phyloP scores from a whole-genome alignment of 495 filamentous ascomycete species.

The Aspergillus asperescens region DNA sequence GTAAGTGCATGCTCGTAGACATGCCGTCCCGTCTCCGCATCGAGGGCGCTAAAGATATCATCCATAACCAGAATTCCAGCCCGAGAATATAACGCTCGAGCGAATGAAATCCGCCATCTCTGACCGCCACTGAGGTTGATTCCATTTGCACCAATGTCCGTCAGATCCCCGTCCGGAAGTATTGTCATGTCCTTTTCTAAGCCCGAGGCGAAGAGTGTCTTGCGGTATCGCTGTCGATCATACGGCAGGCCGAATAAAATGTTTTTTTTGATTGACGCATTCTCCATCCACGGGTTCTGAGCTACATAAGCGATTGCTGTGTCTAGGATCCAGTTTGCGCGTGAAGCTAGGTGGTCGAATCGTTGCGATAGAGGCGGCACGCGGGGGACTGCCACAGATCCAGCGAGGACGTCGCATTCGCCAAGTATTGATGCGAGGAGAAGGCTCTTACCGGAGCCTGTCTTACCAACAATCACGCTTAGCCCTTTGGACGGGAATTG shows the following conservation, averaged over 20 bases:
- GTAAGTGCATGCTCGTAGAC: slow-evolving; percentile 68
- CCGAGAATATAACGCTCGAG: slow-evolving; percentile 70
- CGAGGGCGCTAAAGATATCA: slow-evolving; percentile 67
- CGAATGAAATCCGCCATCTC: slow-evolving; percentile 71
- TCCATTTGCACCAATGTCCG: slow-evolving; percentile 73
- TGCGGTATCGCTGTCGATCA: slow-evolving; percentile 57
- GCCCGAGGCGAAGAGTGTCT: slow-evolving; percentile 60
- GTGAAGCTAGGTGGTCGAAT: slow-evolving; percentile 52
- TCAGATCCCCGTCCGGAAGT: slow-evolving; percentile 64
- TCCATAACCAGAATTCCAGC: slow-evolving; percentile 72
- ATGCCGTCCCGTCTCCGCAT: slow-evolving; percentile 66
- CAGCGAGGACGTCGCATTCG: slow-evolving; percentile 47
- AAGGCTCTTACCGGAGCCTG: slow-evolving; percentile 57
- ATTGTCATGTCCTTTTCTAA: slow-evolving; percentile 67
- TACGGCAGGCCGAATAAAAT: slow-evolving; percentile 66
- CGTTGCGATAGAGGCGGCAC: slow-evolving; percentile 31
- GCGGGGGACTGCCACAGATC: slow-evolving; percentile 43
- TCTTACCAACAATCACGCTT: slow-evolving; percentile 51
- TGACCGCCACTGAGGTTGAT: slow-evolving; percentile 78
- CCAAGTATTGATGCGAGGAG: slow-evolving; percentile 56
- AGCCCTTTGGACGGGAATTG: slow-evolving; percentile 60
- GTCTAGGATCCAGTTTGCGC: slow-evolving; percentile 65
- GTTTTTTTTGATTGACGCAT: slow-evolving; percentile 68
- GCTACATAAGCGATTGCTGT: slow-evolving; percentile 65
- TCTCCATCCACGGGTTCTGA: slow-evolving; percentile 80